phyloP scores from a whole-genome alignment of 306 rosid species.

The Prunus persica region Prunus_persica_NCBIv2 NC_034014.1:19505001-19505500 shows the following conservation, averaged over 20 bases:
- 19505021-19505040: fast-evolving
- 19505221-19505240: not conserved
- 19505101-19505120: slow-evolving; percentile 53
- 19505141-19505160: no score
- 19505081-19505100: slow-evolving; percentile 96
- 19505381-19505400: not conserved
- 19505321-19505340: no score
- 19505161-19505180: no score
- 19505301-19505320: no score
- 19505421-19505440: not conserved
- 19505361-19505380: not conserved
- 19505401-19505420: not conserved
- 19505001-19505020: fast-evolving
- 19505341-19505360: no score
- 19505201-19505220: not conserved
- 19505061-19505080: slow-evolving; percentile 92
- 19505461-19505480: not conserved
- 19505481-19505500: not conserved
- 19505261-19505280: no score
- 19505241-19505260: no score
- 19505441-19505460: slow-evolving; percentile 5
- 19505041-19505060: slow-evolving; percentile 71
- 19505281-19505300: no score
- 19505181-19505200: no score
- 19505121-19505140: fast-evolving